Base-by-base conservation (phyloP, 805 yeast genomes). In the Ogataea pilisensis region DNA sequence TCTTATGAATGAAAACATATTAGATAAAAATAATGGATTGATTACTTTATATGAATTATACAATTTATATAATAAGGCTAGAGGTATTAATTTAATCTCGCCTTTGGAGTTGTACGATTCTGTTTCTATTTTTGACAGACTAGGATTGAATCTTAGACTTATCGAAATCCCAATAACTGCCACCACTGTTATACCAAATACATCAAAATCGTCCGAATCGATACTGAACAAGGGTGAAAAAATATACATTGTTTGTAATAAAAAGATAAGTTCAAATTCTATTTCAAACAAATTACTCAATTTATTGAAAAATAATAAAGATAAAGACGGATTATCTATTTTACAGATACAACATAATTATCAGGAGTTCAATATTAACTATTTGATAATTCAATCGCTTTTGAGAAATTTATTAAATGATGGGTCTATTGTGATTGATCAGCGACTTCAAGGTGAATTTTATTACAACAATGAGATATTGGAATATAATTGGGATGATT, bases 41-140 rank as follows among this genome's bases (percentile, higher is more conserved):
- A 66, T 84, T 12, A 70, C 87, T 0, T 50, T 83, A 26, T 71
- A 76, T 37, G 91, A 84, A 50, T 54, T 84, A 16, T 85, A 71
- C 58, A 77, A 82, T 0, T 48, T 77, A 20, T 84, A 79, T 61
- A 84, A 84, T 49, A 68, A 83, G 44, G 71, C 82, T 0, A 69
- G 85, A 48, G 79, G 87, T 2, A 69, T 78, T 8, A 82, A 82
- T 35, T 68, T 88, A 31, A 73, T 90, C 1, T 72, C 86, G 1
- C 86, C 96, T 1, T 61, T 61, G 19, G 95, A 87, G 49, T 65
- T 91, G 37, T 69, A 63, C 37, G 75, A 73, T 34, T 80, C 95
- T 0, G 72, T 87, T 39, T 69, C 68, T 21, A 57, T 69, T 12
- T 78, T 88, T 53, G 79, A 74, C 6, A 53, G 52, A 7, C 63